Conservation (phyloP, 1,284 basidiomycete genomes). For the Porodaedalea pini region DNA sequence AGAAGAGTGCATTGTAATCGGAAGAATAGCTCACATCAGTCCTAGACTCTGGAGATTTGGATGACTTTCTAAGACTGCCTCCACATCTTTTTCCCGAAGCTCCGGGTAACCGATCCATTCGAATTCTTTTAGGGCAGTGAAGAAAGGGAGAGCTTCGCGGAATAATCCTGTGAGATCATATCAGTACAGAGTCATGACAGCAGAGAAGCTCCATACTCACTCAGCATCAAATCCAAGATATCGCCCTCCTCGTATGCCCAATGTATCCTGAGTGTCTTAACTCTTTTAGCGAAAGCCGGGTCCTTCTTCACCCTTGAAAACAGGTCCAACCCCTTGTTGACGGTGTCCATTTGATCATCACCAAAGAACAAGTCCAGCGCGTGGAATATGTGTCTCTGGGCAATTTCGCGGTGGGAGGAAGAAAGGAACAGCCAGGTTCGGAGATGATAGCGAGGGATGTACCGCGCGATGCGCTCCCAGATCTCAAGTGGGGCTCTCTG, state of each 20-base stretch:
- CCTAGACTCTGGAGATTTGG: constrained; percentile 51
- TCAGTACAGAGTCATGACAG: background rate
- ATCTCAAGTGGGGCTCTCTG: constrained; percentile 59
- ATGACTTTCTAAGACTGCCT: constrained; percentile 49
- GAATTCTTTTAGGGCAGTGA: constrained; percentile 55
- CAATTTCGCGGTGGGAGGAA: constrained; percentile 58
- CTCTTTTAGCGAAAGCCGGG: constrained; percentile 50
- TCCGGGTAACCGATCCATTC: constrained; percentile 74
- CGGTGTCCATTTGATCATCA: constrained; percentile 51
- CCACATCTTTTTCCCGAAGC: constrained; percentile 57
- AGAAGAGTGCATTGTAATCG: constrained; percentile 8
- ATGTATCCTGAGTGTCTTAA: constrained; percentile 56
- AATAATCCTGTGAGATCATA: constrained; percentile 43
- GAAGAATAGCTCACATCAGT: constrained; percentile 43
- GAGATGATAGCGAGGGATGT: constrained; percentile 60
- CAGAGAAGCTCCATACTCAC: constrained; percentile 35
- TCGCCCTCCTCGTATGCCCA: constrained; percentile 67
- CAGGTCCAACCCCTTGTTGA: constrained; percentile 58
- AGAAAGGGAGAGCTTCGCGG: constrained; percentile 54
- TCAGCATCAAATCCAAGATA: constrained; percentile 58
- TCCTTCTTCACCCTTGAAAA: constrained; percentile 62
- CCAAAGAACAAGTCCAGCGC: constrained; percentile 63
- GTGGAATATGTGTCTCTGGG: constrained; percentile 57
- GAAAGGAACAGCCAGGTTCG: constrained; percentile 64
- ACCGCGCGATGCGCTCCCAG: constrained; percentile 60